Conservation (phyloP, 495 filamentous ascomycete species). For the Friedmanniomyces endolithicus region DNA sequence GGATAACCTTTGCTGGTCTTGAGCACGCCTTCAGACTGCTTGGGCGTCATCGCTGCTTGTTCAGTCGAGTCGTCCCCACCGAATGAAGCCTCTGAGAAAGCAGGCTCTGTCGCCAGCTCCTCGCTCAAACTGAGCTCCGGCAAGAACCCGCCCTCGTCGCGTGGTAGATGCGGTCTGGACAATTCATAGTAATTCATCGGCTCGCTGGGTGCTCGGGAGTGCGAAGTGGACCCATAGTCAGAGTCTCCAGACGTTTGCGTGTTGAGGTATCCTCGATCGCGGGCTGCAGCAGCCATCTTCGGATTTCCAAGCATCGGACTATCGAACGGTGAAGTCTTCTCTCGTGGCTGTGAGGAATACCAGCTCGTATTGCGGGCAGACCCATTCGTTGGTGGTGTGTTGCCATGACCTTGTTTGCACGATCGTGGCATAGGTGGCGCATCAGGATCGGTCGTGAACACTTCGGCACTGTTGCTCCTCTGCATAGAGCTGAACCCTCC, state of each 20-base stretch:
- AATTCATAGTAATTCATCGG: neutral
- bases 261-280: neutral
- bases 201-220: slow-evolving; percentile 7
- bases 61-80: neutral
- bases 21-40: neutral
- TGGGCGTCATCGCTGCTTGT: neutral
- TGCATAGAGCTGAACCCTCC: neutral
- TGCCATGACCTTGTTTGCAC: neutral
- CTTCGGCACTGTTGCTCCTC: slow-evolving; percentile 3
- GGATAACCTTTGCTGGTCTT: neutral
- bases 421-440: slow-evolving; percentile 5
- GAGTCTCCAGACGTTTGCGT: slow-evolving; percentile 9
- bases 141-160: slow-evolving; percentile 1
- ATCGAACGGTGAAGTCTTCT: neutral
- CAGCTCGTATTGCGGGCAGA: neutral
- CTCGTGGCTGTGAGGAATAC: neutral
- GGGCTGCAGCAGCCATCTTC: neutral
- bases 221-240: slow-evolving; percentile 5
- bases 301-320: neutral
- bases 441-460: slow-evolving; percentile 9
- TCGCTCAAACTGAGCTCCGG: slow-evolving; percentile 12
- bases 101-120: slow-evolving; percentile 6
- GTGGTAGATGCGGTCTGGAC: neutral
- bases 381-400: neutral
- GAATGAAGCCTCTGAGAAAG: slow-evolving; percentile 5